Evolutionary conservation across 352 stramenopile genomes (phyloP), one percentile per base, ranked within the genome.

Genomic region (Phytophthora rubi): DNA sequence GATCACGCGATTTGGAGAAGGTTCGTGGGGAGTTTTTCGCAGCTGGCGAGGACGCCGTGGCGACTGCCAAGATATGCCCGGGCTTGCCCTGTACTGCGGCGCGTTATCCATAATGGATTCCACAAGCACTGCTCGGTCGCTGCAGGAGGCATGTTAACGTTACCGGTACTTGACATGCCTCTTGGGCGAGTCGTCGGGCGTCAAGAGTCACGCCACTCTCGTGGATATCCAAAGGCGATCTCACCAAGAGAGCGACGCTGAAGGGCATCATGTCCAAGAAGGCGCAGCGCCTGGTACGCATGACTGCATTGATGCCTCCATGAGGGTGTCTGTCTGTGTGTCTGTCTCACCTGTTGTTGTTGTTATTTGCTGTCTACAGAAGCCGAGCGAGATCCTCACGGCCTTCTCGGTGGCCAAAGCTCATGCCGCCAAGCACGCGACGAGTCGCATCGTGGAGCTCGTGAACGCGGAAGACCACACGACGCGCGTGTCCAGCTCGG

Each of bases 391-490:
- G 78, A 66, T 90, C 52, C 80, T 79, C 23, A 73, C 80, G 28
- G 82, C 82, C 35, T 93, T 93, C 68, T 76, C 80, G 56, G 56
- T 70, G 10, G 80, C 85, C 51, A 92, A 91, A 65, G 72, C 77
- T 18, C 70, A 71, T 44, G 82, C 83, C 0, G 70, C 73, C 21
- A 81, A 79, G 28, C 56, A 81, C 18, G 65, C 73, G 6, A 74
- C 65, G 28, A 77, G 60, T 49, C 72, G 64, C 33, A 85, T 93
- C 59, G 51, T 94, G 44, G 83, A 84, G 26, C 89, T 93, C 49
- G 75, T 92, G 35, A 91, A 93, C 55, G 73, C 83, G 6, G 81
- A 83, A 59, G 89, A 97, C 65, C 82, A 97, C 78, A 91, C 86
- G 0, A 39, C 71, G 12, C 80, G 73, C 55, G 67, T 89, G 8